Percentiles rank a stretch among this genome's conserved stretches.
These are phyloP conservation scores for Macadamia tetraphylla DNA, from an alignment of 164 flowering plant species.

Conservation along the genomic window DNA sequence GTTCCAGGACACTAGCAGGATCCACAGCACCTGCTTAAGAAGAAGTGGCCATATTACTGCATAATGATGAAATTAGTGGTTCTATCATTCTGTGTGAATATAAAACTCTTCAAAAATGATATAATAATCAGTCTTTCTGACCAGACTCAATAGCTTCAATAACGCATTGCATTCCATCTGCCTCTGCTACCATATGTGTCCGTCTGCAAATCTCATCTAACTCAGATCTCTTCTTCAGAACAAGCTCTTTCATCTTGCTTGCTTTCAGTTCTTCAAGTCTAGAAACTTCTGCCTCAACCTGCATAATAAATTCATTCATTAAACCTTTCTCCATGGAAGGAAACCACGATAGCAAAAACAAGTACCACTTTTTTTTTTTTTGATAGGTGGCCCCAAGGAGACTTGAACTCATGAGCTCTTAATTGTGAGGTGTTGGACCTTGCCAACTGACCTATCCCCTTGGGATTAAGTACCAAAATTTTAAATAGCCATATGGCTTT, in stretches of 20 bases:
- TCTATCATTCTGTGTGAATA: not conserved
- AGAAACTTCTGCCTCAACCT: constrained; percentile 84
- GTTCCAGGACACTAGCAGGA: constrained; percentile 40
- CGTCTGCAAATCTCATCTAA: constrained; percentile 75
- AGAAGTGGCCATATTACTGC: not conserved
- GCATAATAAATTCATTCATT: constrained; percentile 15
- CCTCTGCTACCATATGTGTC: constrained; percentile 62
- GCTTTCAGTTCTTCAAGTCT: constrained; percentile 78
- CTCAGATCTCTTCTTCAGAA: constrained; percentile 76
- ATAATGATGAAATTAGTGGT: not conserved
- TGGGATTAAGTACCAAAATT: no score
- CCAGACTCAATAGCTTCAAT: constrained; percentile 84
- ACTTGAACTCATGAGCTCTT: no score
- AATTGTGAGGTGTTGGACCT: no score
- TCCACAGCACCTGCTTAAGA: constrained; percentile 48
- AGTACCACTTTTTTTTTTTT: no score
- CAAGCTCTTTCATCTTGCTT: constrained; percentile 96
- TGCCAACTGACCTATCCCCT: no score
- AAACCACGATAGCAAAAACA: not conserved
- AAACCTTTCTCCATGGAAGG: no score
- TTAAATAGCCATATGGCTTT: not conserved
- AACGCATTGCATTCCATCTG: constrained; percentile 42
- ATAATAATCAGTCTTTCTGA: constrained; percentile 8
- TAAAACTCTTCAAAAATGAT: not conserved
- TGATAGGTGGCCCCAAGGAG: no score